Evolutionary conservation across 2,329 filamentous ascomycete genomes (phyloP).

Genomic region (Sporothrix brasiliensis): DNA sequence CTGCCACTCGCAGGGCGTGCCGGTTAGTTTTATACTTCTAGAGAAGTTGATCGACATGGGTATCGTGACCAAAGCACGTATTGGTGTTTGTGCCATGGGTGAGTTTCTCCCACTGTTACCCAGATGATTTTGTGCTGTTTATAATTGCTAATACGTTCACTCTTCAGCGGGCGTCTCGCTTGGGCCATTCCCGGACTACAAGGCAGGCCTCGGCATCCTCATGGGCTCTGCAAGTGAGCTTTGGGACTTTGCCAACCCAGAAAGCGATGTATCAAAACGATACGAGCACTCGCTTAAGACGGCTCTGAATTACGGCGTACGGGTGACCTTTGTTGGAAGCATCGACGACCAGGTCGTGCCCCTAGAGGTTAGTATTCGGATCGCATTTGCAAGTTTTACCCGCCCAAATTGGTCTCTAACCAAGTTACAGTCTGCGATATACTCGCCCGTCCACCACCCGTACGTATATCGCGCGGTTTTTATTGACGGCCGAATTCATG

Average conservation of each 20-base stretch:
- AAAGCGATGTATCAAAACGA: conserved; percentile 78
- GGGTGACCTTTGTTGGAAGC: conserved; percentile 86
- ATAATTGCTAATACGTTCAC: conserved; percentile 31
- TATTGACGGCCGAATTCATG: conserved; percentile 88
- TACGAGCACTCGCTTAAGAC: conserved; percentile 76
- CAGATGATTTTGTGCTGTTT: conserved; percentile 11
- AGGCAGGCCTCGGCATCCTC: conserved; percentile 80
- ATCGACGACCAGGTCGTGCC: conserved; percentile 97
- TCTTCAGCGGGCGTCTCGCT: conserved; percentile 79
- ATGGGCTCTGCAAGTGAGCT: conserved; percentile 91
- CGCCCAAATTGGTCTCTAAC: not conserved
- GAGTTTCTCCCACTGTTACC: conserved; percentile 36
- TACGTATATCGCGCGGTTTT: conserved; percentile 97
- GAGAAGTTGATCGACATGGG: conserved; percentile 91
- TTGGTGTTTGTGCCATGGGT: conserved; percentile 83
- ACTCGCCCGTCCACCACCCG: conserved; percentile 82
- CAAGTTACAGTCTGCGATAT: conserved; percentile 69
- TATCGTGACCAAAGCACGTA: conserved; percentile 72
- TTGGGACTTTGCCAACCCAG: conserved; percentile 86
- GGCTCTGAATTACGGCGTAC: conserved; percentile 75
- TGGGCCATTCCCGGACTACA: conserved; percentile 90
- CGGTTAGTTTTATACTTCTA: conserved; percentile 87
- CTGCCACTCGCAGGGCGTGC: conserved; percentile 94
- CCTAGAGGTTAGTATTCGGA: conserved; percentile 65
- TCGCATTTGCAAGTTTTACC: too few relatives aligned